Evolutionary conservation across 2,329 filamentous ascomycete species (phyloP).

Genomic region (Colletotrichum gloeosporioides): DNA sequence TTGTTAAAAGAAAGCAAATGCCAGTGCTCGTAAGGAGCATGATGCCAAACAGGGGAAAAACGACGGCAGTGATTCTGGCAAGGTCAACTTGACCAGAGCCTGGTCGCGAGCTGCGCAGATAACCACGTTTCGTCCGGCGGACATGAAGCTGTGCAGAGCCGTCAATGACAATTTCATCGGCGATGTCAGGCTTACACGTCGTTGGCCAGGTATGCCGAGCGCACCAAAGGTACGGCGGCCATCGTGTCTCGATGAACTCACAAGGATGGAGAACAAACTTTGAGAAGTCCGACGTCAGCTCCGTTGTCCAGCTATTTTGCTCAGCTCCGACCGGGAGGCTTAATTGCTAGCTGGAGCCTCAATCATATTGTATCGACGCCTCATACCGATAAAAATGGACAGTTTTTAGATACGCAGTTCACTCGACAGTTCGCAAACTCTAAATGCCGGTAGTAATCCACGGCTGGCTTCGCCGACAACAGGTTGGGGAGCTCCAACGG

Average conservation of each 20-base stretch:
- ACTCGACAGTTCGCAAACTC: neutral
- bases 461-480: neutral
- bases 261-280: neutral
- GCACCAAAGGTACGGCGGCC: neutral
- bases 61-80: neutral
- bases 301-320: neutral
- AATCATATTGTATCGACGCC: neutral
- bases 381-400: neutral
- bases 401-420: neutral
- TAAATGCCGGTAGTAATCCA: neutral
- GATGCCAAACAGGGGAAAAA: neutral
- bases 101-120: neutral
- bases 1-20: neutral
- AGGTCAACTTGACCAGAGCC: neutral
- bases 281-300: too few relatives aligned
- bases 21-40: conserved; percentile 6
- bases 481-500: neutral
- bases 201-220: neutral
- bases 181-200: neutral
- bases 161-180: neutral
- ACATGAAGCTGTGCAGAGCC: neutral
- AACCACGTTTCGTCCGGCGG: neutral
- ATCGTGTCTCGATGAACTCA: neutral
- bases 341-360: neutral
- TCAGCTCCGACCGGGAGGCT: neutral